phyloP scores from a whole-genome alignment of 2,329 filamentous ascomycete genomes.

The Xylaria sp. region DNA sequence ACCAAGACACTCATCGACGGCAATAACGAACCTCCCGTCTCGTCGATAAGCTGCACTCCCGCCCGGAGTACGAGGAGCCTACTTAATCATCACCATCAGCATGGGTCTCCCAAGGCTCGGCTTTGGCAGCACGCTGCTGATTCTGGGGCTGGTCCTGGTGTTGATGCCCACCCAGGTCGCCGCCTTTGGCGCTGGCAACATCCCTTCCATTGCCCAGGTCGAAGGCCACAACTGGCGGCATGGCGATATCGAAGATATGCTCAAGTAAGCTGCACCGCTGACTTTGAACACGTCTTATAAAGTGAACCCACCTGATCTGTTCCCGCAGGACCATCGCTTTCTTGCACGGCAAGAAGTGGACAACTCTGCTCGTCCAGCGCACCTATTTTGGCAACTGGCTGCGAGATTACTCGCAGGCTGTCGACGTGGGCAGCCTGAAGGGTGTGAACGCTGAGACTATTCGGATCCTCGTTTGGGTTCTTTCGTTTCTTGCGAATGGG shows the following conservation, averaged over 20 bases:
- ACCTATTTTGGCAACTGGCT: slow-evolving; percentile 91
- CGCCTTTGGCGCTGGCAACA: slow-evolving; percentile 77
- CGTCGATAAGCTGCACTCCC: not conserved
- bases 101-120: slow-evolving; percentile 63
- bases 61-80: not conserved
- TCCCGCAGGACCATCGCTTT: slow-evolving; percentile 70
- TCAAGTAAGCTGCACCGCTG: slow-evolving; percentile 59
- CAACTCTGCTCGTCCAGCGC: slow-evolving; percentile 78
- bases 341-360: slow-evolving; percentile 86
- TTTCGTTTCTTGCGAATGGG: slow-evolving; percentile 84
- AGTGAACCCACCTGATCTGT: slow-evolving; percentile 18
- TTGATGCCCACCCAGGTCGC: slow-evolving; percentile 66
- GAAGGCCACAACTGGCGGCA: slow-evolving; percentile 78
- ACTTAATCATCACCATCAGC: slow-evolving; percentile 24
- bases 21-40: not conserved
- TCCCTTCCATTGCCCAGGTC: slow-evolving; percentile 71
- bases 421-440: slow-evolving; percentile 84
- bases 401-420: slow-evolving; percentile 84
- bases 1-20: not conserved
- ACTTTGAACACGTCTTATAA: not conserved
- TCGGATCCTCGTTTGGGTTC: slow-evolving; percentile 81
- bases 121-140: slow-evolving; percentile 64
- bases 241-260: slow-evolving; percentile 84
- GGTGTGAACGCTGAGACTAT: slow-evolving; percentile 82
- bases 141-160: slow-evolving; percentile 65